A percentile compares a stretch with the other conserved stretches of the same genome.
These are phyloP conservation scores for Tulasnella sp. DNA, from an alignment of 768 basidiomycete genomes.

Conservation along the genomic window DNA sequence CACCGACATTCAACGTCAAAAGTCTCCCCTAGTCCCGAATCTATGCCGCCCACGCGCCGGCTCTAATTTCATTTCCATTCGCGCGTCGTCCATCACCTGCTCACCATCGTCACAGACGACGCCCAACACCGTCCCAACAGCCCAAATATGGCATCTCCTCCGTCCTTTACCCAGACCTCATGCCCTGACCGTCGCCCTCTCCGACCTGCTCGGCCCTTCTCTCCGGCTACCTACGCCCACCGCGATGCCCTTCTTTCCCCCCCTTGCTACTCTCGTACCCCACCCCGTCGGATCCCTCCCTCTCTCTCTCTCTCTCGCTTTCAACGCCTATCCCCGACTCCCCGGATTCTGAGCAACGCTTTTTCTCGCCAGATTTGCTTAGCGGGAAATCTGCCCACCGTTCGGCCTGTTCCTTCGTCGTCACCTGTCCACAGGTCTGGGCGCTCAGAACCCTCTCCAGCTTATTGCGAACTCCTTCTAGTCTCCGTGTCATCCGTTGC, in stretches of 20 bases:
- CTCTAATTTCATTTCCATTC: not conserved
- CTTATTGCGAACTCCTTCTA: slow-evolving; percentile 1
- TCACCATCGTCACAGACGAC: not conserved
- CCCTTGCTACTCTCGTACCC: not conserved
- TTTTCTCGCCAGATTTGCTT: not conserved
- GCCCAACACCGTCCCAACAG: not conserved
- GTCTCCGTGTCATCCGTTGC: slow-evolving; percentile 2
- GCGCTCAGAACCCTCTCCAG: not conserved
- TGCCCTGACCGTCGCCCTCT: slow-evolving; percentile 7
- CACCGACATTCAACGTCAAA: not conserved
- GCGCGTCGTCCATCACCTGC: not conserved
- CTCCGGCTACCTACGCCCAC: not conserved
- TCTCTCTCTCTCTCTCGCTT: not conserved
- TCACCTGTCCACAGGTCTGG: not conserved
- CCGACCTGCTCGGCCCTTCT: not conserved
- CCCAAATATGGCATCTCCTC: not conserved
- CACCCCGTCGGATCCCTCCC: not conserved
- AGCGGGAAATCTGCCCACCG: not conserved
- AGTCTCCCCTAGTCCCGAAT: not conserved
- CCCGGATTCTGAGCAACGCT: not conserved
- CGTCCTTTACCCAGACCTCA: slow-evolving; percentile 10
- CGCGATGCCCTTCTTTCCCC: not conserved
- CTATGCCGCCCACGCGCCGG: not conserved
- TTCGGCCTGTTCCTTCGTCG: not conserved
- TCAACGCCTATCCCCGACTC: not conserved